Conservation (phyloP, 225 moss, liverwort and hornwort genomes). For the Antitrichia curtipendula region DNA sequence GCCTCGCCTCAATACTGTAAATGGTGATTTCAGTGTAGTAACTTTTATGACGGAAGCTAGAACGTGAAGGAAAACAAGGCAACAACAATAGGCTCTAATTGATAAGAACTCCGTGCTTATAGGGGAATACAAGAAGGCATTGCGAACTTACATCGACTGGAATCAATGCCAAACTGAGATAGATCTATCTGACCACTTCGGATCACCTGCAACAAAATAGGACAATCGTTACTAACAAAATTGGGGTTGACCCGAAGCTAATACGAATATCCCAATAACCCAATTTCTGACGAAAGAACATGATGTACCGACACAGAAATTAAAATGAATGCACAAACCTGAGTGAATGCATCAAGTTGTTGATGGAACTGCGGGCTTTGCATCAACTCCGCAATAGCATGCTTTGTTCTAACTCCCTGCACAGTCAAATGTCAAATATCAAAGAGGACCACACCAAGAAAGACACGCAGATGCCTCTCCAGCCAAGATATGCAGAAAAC, state of each 20-base stretch:
- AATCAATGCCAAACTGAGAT: constrained; percentile 76
- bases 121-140: constrained; percentile 24
- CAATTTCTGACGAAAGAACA: neutral
- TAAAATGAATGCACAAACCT: constrained; percentile 15
- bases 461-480: neutral
- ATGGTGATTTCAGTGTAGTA: neutral
- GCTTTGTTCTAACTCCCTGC: constrained; percentile 77
- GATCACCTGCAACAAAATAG: constrained; percentile 47
- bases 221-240: neutral
- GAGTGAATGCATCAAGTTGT: constrained; percentile 77
- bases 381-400: constrained; percentile 89
- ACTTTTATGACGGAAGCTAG: neutral
- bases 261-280: neutral
- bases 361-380: constrained; percentile 98
- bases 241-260: neutral
- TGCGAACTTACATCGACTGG: constrained; percentile 47
- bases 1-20: neutral
- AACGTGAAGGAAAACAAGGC: neutral
- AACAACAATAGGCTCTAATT: neutral
- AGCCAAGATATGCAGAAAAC: neutral
- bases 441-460: neutral
- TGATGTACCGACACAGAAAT: neutral
- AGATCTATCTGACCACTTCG: constrained; percentile 87
- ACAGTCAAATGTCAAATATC: neutral
- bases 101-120: neutral